Evolutionary conservation across 169 alveolate species (phyloP).

Genomic region (Plasmodium reichenowi): DNA sequence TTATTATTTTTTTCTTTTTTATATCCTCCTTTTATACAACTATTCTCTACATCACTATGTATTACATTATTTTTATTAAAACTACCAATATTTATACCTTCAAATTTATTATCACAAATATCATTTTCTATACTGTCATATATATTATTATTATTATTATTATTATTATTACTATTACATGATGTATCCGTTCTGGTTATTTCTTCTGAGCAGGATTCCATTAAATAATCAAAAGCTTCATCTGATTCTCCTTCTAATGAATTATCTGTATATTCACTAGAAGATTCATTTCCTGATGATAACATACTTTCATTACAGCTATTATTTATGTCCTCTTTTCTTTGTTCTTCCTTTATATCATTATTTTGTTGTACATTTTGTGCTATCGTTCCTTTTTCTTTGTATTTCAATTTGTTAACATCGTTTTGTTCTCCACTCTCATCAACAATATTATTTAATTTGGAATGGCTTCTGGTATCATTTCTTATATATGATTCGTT

Average conservation of each 20-base stretch:
- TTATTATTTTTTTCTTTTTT: background rate
- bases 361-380: background rate
- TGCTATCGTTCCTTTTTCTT: background rate
- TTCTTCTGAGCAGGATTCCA: conserved; percentile 46
- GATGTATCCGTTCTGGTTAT: conserved; percentile 52
- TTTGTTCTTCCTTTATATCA: background rate
- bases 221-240: conserved; percentile 20
- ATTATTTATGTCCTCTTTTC: background rate
- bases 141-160: background rate
- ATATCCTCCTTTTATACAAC: background rate
- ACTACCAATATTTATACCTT: background rate
- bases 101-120: background rate
- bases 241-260: conserved; percentile 9
- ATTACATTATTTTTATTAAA: background rate
- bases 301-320: background rate
- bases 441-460: background rate
- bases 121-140: background rate
- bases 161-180: conserved; percentile 5
- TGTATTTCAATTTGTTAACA: background rate
- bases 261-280: background rate
- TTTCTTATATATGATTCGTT: background rate
- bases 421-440: background rate
- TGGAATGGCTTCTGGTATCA: background rate
- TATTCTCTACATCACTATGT: background rate
- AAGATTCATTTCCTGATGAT: background rate